Evolutionary conservation across 1,139 yeast species (phyloP), one percentile per base, ranked within the genome.

Genomic region (Saccharomyces hybrid): DNA sequence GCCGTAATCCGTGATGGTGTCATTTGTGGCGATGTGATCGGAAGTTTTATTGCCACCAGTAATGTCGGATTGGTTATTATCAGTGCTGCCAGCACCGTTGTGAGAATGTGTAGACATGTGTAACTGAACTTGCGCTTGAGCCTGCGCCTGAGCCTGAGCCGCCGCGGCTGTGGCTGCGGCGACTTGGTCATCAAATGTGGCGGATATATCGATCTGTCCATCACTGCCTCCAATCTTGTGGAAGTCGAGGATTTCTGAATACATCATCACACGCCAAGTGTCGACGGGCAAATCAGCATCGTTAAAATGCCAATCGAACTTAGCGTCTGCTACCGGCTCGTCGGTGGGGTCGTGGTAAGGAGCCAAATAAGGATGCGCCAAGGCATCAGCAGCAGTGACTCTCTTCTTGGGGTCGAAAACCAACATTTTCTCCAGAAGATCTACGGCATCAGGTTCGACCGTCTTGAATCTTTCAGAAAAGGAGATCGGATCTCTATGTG

Each of bases 201-300:
- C 71, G 48, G 58, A 63, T 1, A 70, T 67, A 59, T 68, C 70
- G 50, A 68, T 68, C 54, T 65, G 70, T 16, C 69, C 69, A 50
- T 65, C 63, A 27, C 64, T 60, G 46, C 69, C 69, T 16, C 69
- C 75, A 50, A 72, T 73, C 59, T 73, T 74, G 73, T 93, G 99
- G 79, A 91, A 93, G 71, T 91, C 98, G 62, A 93, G 78, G 59
- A 93, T 93, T 73, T 93, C 99, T 52, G 96, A 86, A 73, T 93
- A 93, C 97, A 93, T 93, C 99, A 93, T 93, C 30, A 91, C 97
- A 74, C 96, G 84, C 99, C 99, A 93, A 11, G 97, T 89, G 68
- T 93, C 98, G 25, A 93, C 95, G 1, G 99, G 98, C 65, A 93
- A 78, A 72, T 93, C 99, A 0, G 97, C 98, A 67, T 95, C 98